A percentile compares a stretch with the other conserved stretches of the same genome.
phyloP scores from a whole-genome alignment of 2,329 filamentous ascomycete species.

The Westerdykella ornata region DNA sequence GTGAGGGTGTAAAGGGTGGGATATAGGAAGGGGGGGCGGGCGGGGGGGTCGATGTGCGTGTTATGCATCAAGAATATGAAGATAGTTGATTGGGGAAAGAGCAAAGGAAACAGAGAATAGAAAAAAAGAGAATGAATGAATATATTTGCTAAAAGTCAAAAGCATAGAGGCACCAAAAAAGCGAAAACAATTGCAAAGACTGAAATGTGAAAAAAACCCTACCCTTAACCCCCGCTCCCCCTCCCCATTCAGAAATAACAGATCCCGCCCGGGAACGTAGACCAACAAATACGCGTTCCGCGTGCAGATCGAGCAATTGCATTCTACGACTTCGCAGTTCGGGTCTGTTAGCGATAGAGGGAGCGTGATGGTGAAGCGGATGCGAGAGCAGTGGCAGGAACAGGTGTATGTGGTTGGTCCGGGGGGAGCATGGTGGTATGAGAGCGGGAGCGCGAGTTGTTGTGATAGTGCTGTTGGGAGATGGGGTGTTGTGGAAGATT shows the following conservation, averaged over 20 bases:
- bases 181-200: no score
- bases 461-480: not conserved
- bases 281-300: conserved; percentile 49
- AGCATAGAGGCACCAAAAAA: no score
- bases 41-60: no score
- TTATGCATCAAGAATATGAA: no score
- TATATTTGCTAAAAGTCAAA: no score
- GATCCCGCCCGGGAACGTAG: conserved; percentile 13
- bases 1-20: no score
- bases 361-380: conserved; percentile 46
- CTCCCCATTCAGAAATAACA: conserved; percentile 9
- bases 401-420: conserved; percentile 37
- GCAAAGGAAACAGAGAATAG: no score
- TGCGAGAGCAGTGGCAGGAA: conserved; percentile 50
- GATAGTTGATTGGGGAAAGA: no score
- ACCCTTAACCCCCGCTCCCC: not conserved
- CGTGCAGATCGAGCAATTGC: conserved; percentile 51
- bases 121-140: no score
- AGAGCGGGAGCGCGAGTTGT: not conserved
- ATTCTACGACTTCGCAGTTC: conserved; percentile 38
- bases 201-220: not conserved
- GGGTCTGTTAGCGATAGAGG: conserved; percentile 44
- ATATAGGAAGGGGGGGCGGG: no score
- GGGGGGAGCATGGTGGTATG: not conserved
- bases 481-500: not conserved